These are phyloP conservation scores for Rhodotorula sp. DNA, from an alignment of 1,284 basidiomycete genomes.

Conservation along the genomic window DNA sequence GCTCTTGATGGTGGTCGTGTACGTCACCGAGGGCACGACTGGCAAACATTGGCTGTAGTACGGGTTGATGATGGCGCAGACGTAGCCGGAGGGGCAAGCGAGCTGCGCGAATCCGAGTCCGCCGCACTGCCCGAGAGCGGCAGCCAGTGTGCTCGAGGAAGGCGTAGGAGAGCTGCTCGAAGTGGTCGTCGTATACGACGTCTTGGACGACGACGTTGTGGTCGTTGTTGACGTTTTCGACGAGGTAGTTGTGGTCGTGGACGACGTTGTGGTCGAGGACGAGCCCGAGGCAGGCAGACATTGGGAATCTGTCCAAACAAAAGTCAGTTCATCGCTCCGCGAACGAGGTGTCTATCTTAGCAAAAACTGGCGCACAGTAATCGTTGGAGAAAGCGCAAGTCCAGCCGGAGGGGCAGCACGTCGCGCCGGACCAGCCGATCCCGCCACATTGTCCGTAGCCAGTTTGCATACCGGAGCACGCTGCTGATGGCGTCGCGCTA, in stretches of 20 bases:
- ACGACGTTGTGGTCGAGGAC: not conserved
- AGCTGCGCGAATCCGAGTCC: not conserved
- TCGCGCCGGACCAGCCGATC: not conserved
- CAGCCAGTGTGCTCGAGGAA: not conserved
- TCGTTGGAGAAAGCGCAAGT: not conserved
- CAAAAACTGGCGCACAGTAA: not conserved
- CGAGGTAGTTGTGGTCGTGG: not conserved
- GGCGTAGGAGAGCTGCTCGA: not conserved
- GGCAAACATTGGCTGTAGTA: slow-evolving; percentile 18
- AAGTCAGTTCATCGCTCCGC: not conserved
- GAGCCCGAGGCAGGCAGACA: not conserved
- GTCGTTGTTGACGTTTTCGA: not conserved
- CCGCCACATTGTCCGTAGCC: slow-evolving; percentile 11
- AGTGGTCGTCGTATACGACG: not conserved
- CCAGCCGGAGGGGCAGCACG: slow-evolving; percentile 10
- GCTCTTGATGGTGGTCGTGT: not conserved
- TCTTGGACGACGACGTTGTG: not conserved
- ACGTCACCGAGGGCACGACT: not conserved
- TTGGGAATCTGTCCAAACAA: not conserved
- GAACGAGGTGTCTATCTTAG: too few species aligned
- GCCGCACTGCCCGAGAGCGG: slow-evolving; percentile 8
- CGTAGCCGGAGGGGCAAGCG: slow-evolving; percentile 2
- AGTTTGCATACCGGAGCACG: not conserved
- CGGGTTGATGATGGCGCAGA: slow-evolving; percentile 5
- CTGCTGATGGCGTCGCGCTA: not conserved